phyloP scores from a whole-genome alignment of 306 rosid genomes.

The Rubus idaeus region DNA sequence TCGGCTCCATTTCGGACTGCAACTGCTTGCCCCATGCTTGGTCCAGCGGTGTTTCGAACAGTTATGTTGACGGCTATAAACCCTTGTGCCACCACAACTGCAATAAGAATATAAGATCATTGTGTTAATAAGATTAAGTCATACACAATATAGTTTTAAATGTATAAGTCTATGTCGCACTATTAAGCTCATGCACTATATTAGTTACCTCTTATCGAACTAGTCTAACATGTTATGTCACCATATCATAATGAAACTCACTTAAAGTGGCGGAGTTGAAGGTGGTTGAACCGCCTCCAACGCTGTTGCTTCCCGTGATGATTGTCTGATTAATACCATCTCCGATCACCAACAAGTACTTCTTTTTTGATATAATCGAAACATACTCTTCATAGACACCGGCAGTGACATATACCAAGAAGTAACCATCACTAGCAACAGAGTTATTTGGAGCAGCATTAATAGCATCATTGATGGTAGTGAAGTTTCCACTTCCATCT shows the following conservation, averaged over 20 bases:
- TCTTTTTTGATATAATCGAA: conserved; percentile 24
- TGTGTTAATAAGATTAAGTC: no score
- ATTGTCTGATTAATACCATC: conserved; percentile 46
- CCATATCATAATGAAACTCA: not conserved
- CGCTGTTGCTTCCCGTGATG: conserved; percentile 38
- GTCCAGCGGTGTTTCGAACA: conserved; percentile 40
- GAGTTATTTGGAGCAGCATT: conserved; percentile 41
- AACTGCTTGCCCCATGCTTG: conserved; percentile 45
- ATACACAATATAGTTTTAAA: not conserved
- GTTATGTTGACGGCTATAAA: conserved; percentile 36
- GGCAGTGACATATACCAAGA: conserved; percentile 39
- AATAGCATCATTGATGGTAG: conserved; percentile 31
- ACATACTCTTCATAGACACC: conserved; percentile 44
- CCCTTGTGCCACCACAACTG: conserved; percentile 38
- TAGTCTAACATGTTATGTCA: not conserved
- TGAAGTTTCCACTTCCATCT: conserved; percentile 35
- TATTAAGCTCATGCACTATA: not conserved
- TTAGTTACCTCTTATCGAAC: no score
- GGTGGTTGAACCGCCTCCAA: conserved; percentile 37
- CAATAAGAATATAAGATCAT: not conserved
- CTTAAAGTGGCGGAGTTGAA: conserved; percentile 40
- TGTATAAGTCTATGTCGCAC: not conserved
- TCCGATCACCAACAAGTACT: conserved; percentile 44
- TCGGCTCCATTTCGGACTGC: conserved; percentile 40
- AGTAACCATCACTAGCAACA: conserved; percentile 36